Evolutionary conservation across 2,329 filamentous ascomycete species (phyloP).

Genomic region (Diaporthe ilicicola): DNA sequence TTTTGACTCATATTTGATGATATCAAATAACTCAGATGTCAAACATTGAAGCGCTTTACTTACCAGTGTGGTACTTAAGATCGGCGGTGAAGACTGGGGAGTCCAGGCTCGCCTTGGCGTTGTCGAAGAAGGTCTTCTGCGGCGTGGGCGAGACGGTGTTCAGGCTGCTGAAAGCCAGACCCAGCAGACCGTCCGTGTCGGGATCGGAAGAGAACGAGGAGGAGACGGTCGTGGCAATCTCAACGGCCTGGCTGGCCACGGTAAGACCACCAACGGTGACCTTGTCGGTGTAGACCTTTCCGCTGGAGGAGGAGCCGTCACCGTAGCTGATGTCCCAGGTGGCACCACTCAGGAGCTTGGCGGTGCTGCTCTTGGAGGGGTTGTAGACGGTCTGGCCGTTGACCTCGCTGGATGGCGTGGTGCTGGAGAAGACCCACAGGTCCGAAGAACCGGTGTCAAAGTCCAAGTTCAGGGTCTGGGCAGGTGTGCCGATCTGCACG

Average conservation of each 20-base stretch:
- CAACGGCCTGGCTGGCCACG: constrained; percentile 52
- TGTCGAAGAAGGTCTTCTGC: constrained; percentile 53
- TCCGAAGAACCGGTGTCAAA: constrained; percentile 57
- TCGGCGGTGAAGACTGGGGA: constrained; percentile 45
- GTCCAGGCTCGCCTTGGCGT: constrained; percentile 40
- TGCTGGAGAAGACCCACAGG: constrained; percentile 47
- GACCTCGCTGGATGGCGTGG: constrained; percentile 36
- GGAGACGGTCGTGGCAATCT: constrained; percentile 52
- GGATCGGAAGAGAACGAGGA: constrained; percentile 47
- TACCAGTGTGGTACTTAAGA: constrained; percentile 42
- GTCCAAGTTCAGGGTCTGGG: constrained; percentile 52
- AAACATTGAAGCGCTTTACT: too few relatives aligned
- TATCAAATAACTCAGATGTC: background rate
- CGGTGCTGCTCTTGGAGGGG: constrained; percentile 41
- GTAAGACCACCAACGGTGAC: constrained; percentile 47
- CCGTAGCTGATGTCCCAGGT: constrained; percentile 45
- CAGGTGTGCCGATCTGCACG: constrained; percentile 48
- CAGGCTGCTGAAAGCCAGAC: constrained; percentile 52
- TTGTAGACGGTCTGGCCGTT: constrained; percentile 43
- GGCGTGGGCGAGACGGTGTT: constrained; percentile 52
- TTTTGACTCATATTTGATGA: background rate
- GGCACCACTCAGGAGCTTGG: constrained; percentile 38
- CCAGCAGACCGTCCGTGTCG: constrained; percentile 53
- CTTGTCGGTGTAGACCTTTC: constrained; percentile 43
- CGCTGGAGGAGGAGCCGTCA: constrained; percentile 43